Evolutionary conservation across 148 eudicot genomes (phyloP), one percentile per base, ranked within the genome.

Genomic region (Cornus suecica): DNA sequence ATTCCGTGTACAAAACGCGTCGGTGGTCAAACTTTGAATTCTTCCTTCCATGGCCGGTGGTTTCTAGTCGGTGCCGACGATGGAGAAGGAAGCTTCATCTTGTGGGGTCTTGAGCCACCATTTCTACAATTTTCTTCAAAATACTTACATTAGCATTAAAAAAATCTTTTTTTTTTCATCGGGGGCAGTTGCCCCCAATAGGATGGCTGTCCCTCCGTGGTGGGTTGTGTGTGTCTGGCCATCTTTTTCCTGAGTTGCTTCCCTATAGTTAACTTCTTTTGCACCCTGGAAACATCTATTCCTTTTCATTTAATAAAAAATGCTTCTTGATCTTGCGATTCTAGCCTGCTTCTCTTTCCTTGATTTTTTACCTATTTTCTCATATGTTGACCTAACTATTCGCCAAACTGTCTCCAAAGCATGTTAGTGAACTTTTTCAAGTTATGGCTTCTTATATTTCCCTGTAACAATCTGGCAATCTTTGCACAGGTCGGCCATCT

Each of bases 401-500:
- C 24, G n/a, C 24, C 24, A 22, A 1, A 58, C 23, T 18, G 8
- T 58, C n/a, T 22, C 6, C 24, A 5, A 58, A 52, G 58, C 58
- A 58, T 58, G 25, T n/a, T 58, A 58, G 62, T 58, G 62, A 18
- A 58, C 24, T 22, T n/a, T 5, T 18, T 11, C 54, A 48, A 16
- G 15, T 48, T 48, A 2, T 48, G 15, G 15, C 15, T 48, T 48
- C 20, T 10, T 51, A 24, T 67, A 25, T 37, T 67, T 51, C 25
- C 18, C 45, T 41, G 26, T 27, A 64, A 27, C 24, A 2, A 68
- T 24, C 61, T 42, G 45, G 45, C 14, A 45, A 31, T 42, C 48
- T 42, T 74, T 80, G 48, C 42, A 68, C 79, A 92, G 97, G 97
- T 92, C 80, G 97, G 97, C 68, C 89, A 92, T 81, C 97, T 92